Evolutionary conservation across 148 eudicot genomes (phyloP).

Genomic region (Fagopyrum homotropicum): DNA sequence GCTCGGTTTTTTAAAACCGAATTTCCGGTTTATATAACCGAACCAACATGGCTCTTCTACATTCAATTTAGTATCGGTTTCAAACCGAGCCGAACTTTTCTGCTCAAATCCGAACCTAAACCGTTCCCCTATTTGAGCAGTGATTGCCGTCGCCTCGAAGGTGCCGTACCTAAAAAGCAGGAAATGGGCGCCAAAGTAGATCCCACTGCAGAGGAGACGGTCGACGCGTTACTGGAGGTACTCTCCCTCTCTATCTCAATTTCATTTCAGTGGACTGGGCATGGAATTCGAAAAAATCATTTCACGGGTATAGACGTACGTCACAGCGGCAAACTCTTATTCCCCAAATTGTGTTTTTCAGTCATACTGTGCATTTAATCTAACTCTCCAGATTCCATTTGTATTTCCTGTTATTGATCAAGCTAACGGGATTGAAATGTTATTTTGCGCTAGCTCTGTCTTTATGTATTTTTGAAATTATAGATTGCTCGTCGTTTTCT

Average conservation of each 20-base stretch:
- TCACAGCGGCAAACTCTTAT: not conserved
- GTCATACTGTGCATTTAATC: not conserved
- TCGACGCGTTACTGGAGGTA: conserved; percentile 11
- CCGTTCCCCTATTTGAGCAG: too few relatives aligned
- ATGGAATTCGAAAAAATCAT: not conserved
- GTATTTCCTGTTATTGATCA: not conserved
- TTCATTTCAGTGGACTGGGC: not conserved
- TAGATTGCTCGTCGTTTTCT: not conserved
- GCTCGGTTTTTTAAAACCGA: too few relatives aligned
- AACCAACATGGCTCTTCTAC: too few relatives aligned
- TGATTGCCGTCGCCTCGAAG: too few relatives aligned
- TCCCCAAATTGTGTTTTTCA: not conserved
- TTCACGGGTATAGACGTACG: not conserved
- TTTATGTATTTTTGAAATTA: not conserved
- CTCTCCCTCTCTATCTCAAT: not conserved
- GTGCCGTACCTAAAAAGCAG: too few relatives aligned
- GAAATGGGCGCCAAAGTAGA: conserved; percentile 2
- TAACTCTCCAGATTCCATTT: not conserved
- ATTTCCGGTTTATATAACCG: too few relatives aligned
- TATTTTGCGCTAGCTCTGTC: not conserved
- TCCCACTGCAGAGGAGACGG: not conserved
- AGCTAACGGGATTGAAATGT: not conserved
- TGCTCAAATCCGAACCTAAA: too few relatives aligned
- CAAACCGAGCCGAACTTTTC: too few relatives aligned
- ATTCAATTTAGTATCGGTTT: too few relatives aligned